These are phyloP conservation scores for Cytidiella melzeri DNA, from an alignment of 768 basidiomycete species.

Conservation along the genomic window DNA sequence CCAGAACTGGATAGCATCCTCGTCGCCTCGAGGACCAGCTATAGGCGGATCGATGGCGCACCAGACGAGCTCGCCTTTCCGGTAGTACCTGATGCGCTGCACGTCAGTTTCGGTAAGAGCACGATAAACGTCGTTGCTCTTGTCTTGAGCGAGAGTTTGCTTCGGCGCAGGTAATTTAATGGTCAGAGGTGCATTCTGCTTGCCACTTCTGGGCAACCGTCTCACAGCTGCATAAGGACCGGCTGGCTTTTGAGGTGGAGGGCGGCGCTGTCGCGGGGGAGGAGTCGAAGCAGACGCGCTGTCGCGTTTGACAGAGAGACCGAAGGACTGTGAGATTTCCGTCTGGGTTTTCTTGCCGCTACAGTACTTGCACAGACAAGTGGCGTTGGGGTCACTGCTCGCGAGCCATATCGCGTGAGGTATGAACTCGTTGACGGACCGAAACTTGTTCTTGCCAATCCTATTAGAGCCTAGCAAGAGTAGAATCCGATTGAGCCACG, in stretches of 20 bases:
- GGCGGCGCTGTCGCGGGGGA: constrained; percentile 1
- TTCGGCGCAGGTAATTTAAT: constrained; percentile 30
- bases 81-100: constrained; percentile 52
- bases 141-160: constrained; percentile 51
- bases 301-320: constrained; percentile 31
- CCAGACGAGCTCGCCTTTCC: constrained; percentile 70
- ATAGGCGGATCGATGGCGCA: constrained; percentile 52
- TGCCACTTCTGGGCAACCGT: constrained; percentile 23
- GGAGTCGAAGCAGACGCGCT: constrained; percentile 15
- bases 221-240: constrained; percentile 33
- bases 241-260: constrained; percentile 3
- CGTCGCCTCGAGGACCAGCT: constrained; percentile 27
- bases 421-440: constrained; percentile 80
- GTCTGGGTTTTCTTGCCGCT: constrained; percentile 54
- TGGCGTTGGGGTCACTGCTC: constrained; percentile 42
- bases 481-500: too few relatives aligned
- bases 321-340: constrained; percentile 60
- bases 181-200: background rate
- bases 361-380: constrained; percentile 77
- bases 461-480: constrained; percentile 36
- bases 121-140: constrained; percentile 58
- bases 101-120: constrained; percentile 39
- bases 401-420: constrained; percentile 77
- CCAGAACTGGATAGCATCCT: constrained; percentile 60
- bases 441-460: constrained; percentile 44